Base-by-base conservation (phyloP, 2,329 filamentous ascomycete species). In the Penicillium sp. region DNA sequence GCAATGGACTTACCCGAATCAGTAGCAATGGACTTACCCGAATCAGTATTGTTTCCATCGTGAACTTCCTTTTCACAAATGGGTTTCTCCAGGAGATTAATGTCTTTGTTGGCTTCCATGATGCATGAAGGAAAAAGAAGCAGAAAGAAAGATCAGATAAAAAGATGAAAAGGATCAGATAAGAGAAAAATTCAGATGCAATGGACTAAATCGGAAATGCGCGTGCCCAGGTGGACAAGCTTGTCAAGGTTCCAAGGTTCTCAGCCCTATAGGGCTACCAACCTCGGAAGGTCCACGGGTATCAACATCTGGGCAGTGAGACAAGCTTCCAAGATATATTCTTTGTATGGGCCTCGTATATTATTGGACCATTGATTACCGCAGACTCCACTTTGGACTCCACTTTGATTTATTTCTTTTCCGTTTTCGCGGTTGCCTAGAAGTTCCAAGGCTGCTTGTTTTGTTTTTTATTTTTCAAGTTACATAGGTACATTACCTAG, bases 111-210 rank as follows among this genome's bases (percentile, higher is more conserved):
- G 3, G 32, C 10, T 26, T 42, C 55, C 52, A 56, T 59, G 39
- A 24, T 57, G 18, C 16, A 20, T 26, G 18, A 46, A 18, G 6
- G 24, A 52, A 35, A n/a, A 26, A 4, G 18, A 6, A 14, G 8
- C 13, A 20, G 18, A 26, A 22, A 6, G 16, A 24, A n/a, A 16
- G 20, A 43, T 32, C 43, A 34, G 43, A 46, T 48, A 24, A 24
- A 26, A 38, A 34, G 43, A 46, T 48, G n/a, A 24, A 26, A 38
- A 40, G 47, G 59, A 66, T 65, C 61, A 61, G 63, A 66, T 65
- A 63, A 60, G 49, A 29, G 10, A 39, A 38, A 46, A 32, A 48
- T 48, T 20, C 29, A 16, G 38, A 51, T 46, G 39, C 24, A 50
- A 39, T 35, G 42, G 38, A 50, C 24, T 58, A 37, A 46, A 48